phyloP scores from a whole-genome alignment of 148 eudicot genomes.

The Chenopodium album region DNA sequence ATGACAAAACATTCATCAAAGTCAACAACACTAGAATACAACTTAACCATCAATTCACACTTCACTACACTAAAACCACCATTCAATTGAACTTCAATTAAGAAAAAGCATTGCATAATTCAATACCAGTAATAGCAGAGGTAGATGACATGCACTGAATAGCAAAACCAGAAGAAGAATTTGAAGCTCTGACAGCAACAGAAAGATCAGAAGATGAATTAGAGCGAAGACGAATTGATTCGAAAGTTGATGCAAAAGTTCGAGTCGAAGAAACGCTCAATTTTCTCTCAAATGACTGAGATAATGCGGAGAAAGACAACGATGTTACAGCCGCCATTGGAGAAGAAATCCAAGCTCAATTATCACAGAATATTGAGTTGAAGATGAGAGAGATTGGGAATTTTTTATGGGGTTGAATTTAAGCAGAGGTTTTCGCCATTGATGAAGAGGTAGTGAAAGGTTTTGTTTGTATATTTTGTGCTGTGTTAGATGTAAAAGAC shows the following conservation, averaged over 20 bases:
- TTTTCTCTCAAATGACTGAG: conserved; percentile 48
- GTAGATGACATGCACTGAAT: conserved; percentile 51
- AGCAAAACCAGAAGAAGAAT: conserved; percentile 34
- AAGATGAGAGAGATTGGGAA: too few species aligned
- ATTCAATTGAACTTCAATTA: too few species aligned
- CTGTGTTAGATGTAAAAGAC: too few species aligned
- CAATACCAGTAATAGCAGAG: conserved; percentile 12
- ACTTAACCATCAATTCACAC: too few species aligned
- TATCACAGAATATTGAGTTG: background rate
- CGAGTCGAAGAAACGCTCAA: conserved; percentile 31
- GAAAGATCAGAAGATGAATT: conserved; percentile 18
- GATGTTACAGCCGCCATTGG: conserved; percentile 60
- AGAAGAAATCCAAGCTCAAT: background rate
- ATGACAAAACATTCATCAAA: too few species aligned
- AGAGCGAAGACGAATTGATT: conserved; percentile 32
- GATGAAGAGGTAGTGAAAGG: too few species aligned
- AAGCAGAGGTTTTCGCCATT: too few species aligned
- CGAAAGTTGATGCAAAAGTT: conserved; percentile 32
- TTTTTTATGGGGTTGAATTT: too few species aligned
- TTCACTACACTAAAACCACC: too few species aligned
- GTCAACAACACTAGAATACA: too few species aligned
- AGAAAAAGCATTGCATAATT: too few species aligned
- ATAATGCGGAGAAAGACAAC: conserved; percentile 44
- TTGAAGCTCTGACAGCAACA: conserved; percentile 32
- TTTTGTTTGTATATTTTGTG: too few species aligned